Conservation (phyloP, 106 monocot genomes). For the Posidonia australis region DNA sequence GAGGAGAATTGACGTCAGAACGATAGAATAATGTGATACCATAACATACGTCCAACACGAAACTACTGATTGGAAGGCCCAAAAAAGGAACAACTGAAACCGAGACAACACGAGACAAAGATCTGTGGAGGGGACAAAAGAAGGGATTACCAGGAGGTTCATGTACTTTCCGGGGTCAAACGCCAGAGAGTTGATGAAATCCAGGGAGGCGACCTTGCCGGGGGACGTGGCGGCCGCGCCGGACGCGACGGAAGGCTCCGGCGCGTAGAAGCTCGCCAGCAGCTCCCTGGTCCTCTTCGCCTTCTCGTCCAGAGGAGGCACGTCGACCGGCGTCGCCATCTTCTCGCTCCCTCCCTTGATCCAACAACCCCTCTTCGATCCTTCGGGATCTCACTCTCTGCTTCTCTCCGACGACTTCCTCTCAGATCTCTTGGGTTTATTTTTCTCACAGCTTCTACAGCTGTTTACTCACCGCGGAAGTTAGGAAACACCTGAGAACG, state of each 20-base stretch:
- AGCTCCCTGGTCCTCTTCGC: conserved; percentile 93
- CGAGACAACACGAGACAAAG: too few relatives aligned
- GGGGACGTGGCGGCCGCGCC: conserved; percentile 15
- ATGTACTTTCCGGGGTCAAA: conserved; percentile 88
- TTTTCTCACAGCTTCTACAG: too few relatives aligned
- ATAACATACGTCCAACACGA: too few relatives aligned
- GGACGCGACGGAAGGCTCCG: conserved; percentile 30
- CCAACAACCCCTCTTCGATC: not conserved
- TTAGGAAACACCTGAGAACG: too few relatives aligned
- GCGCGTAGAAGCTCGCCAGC: conserved; percentile 91
- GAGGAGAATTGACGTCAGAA: too few relatives aligned
- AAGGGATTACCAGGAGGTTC: conserved; percentile 50
- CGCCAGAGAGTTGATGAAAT: conserved; percentile 70
- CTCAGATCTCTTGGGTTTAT: too few relatives aligned
- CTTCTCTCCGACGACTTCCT: not conserved
- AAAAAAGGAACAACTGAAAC: too few relatives aligned
- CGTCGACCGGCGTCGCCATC: conserved; percentile 20
- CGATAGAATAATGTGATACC: too few relatives aligned
- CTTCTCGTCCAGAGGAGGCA: conserved; percentile 68
- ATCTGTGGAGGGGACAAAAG: not conserved
- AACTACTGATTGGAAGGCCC: too few relatives aligned
- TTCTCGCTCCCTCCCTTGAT: not conserved
- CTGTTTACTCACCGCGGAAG: too few relatives aligned
- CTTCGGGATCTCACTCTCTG: not conserved
- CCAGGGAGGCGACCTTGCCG: conserved; percentile 28